Percentiles rank a stretch among this genome's conserved stretches.
Conservation (phyloP, 2,329 filamentous ascomycete genomes). For the Nemania serpens region DNA sequence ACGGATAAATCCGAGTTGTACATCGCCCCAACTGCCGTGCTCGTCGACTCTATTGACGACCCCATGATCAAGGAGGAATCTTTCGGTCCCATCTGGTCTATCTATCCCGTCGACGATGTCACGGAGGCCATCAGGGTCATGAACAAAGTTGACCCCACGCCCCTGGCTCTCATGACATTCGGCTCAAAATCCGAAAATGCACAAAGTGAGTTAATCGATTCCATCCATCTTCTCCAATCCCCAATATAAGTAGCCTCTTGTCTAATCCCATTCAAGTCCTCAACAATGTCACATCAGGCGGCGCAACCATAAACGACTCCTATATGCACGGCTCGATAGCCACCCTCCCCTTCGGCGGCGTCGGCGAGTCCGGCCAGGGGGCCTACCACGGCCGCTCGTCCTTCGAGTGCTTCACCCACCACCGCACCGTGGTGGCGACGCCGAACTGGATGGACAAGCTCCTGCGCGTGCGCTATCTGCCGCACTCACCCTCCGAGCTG, state of each 20-base stretch:
- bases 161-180: constrained; percentile 83
- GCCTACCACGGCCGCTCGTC: constrained; percentile 77
- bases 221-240: not conserved
- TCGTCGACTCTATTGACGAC: constrained; percentile 76
- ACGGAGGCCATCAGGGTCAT: constrained; percentile 84
- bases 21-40: constrained; percentile 92
- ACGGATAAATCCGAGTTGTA: constrained; percentile 80
- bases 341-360: constrained; percentile 79
- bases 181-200: constrained; percentile 78
- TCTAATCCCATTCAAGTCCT: constrained; percentile 51
- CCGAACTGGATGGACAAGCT: constrained; percentile 70
- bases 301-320: constrained; percentile 67
- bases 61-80: constrained; percentile 81
- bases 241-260: not conserved
- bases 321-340: constrained; percentile 73
- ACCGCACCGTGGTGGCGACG: constrained; percentile 60
- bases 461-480: constrained; percentile 70
- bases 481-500: constrained; percentile 56
- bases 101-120: constrained; percentile 77
- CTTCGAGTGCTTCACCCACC: constrained; percentile 62
- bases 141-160: constrained; percentile 80
- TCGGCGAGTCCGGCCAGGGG: constrained; percentile 78
- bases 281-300: constrained; percentile 66
- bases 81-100: constrained; percentile 89
- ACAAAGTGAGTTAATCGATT: constrained; percentile 58